These are phyloP conservation scores for Mollisia scopiformis DNA, from an alignment of 2,329 filamentous ascomycete genomes.

Conservation along the genomic window DNA sequence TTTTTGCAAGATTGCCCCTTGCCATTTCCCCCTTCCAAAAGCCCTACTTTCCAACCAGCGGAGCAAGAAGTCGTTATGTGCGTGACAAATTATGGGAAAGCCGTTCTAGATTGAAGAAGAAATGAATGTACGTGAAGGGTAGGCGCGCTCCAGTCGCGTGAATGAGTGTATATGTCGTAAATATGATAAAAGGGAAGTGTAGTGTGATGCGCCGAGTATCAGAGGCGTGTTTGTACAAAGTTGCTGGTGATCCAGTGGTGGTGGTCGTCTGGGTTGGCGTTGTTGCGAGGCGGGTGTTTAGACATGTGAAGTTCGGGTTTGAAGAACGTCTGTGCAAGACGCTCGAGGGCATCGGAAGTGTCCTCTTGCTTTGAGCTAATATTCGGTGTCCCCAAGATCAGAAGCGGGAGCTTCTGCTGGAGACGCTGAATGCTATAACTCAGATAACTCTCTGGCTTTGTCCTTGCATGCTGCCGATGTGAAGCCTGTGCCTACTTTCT, in stretches of 20 bases:
- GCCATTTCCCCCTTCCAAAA: background rate
- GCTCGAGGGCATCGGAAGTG: constrained; percentile 17
- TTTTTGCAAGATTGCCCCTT: background rate
- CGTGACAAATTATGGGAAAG: constrained; percentile 2
- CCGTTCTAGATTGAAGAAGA: constrained; percentile 8
- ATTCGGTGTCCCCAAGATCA: constrained; percentile 39
- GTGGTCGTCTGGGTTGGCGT: constrained; percentile 17
- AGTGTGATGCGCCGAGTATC: background rate
- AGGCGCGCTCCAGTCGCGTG: constrained; percentile 28
- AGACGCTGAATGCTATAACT: constrained; percentile 41
- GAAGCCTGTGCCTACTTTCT: constrained; percentile 89
- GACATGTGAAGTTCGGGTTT: constrained; percentile 22
- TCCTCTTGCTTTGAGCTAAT: constrained; percentile 30
- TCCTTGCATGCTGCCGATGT: constrained; percentile 87
- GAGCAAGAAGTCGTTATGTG: constrained; percentile 12
- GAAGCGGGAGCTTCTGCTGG: constrained; percentile 38
- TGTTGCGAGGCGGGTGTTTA: constrained; percentile 8
- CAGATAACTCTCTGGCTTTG: constrained; percentile 40
- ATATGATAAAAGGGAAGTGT: background rate
- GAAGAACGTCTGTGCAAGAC: constrained; percentile 25
- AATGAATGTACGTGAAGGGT: constrained; percentile 14
- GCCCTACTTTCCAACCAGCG: constrained; percentile 22
- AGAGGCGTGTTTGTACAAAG: constrained; percentile 7
- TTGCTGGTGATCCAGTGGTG: constrained; percentile 13
- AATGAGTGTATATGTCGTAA: constrained; percentile 16